A percentile compares a stretch with the other conserved stretches of the same genome.
phyloP scores from a whole-genome alignment of 371 early-diverging fungal genomes.

The Apophysomyces sp. region DNA sequence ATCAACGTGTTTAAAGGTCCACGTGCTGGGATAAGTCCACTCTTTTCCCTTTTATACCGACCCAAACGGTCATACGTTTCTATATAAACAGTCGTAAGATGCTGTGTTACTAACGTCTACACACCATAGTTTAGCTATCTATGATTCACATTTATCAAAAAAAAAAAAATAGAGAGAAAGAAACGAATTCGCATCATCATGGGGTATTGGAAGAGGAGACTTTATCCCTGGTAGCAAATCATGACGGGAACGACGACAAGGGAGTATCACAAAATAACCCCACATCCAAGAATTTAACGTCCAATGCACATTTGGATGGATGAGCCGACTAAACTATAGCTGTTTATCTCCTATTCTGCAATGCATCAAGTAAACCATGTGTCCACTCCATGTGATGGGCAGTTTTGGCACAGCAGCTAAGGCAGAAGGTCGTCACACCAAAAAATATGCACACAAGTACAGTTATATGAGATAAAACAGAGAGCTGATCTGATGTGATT shows the following conservation, averaged over 20 bases:
- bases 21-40: background rate
- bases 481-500: too few relatives aligned
- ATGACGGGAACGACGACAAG: background rate
- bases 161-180: background rate
- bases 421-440: background rate
- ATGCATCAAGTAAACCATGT: background rate
- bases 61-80: too few relatives aligned
- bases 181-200: background rate
- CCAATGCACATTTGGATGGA: too few relatives aligned
- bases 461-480: too few relatives aligned
- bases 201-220: background rate
- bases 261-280: background rate
- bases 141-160: too few relatives aligned
- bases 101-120: too few relatives aligned
- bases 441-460: too few relatives aligned
- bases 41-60: background rate
- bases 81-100: too few relatives aligned
- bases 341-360: constrained; percentile 3
- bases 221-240: background rate
- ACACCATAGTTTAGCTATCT: too few relatives aligned
- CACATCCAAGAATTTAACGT: background rate
- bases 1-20: background rate
- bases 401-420: background rate
- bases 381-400: background rate
- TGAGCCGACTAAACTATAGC: background rate